These are phyloP conservation scores for Vigna reflexopilosa DNA, from an alignment of 306 rosid species.

Conservation along the genomic window DNA sequence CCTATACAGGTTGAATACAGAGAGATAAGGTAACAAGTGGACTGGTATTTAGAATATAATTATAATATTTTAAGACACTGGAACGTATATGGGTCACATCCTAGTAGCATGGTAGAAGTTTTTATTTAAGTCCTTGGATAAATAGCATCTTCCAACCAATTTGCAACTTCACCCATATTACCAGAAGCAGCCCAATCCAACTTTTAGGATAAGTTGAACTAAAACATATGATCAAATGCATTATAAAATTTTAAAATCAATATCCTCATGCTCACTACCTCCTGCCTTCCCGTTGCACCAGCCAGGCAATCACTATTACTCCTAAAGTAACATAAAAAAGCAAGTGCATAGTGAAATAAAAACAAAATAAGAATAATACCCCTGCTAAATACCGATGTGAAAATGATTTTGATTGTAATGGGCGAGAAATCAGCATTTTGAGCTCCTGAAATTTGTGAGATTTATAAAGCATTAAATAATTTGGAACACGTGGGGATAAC, in stretches of 20 bases:
- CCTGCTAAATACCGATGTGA: slow-evolving; percentile 91
- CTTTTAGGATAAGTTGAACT: slow-evolving; percentile 15
- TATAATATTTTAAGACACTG: background rate
- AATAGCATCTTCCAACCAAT: background rate
- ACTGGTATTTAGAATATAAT: background rate
- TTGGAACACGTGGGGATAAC: background rate
- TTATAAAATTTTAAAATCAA: slow-evolving; percentile 31
- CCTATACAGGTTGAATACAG: slow-evolving; percentile 1
- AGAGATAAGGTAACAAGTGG: slow-evolving; percentile 12
- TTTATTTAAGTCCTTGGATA: background rate
- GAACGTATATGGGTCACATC: background rate
- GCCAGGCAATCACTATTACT: background rate
- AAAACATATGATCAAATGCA: background rate
- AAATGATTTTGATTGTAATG: slow-evolving; percentile 83
- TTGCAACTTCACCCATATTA: slow-evolving; percentile 6
- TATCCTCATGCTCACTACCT: slow-evolving; percentile 19
- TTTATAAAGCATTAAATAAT: slow-evolving; percentile 14
- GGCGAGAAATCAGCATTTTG: slow-evolving; percentile 70
- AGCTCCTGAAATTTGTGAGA: slow-evolving; percentile 71
- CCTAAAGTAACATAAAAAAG: slow-evolving; percentile 18
- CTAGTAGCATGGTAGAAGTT: slow-evolving; percentile 5
- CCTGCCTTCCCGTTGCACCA: background rate
- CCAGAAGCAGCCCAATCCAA: background rate
- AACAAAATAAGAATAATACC: slow-evolving; percentile 54
- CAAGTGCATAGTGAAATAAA: slow-evolving; percentile 11